Conservation (phyloP, 78 protist genomes). For the Guillardia theta region DNA sequence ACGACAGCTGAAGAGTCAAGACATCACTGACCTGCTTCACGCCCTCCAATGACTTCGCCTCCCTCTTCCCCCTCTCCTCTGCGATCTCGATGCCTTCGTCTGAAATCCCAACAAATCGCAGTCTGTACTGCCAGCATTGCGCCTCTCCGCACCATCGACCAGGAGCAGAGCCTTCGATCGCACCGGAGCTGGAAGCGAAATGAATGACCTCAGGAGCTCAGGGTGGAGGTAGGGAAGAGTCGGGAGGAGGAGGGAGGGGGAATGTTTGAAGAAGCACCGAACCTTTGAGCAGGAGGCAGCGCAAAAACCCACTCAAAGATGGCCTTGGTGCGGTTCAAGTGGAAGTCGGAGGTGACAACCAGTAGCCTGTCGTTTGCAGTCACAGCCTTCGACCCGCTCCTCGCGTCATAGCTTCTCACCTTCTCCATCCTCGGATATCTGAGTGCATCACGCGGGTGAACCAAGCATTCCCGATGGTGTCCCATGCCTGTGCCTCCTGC, state of each 20-base stretch:
- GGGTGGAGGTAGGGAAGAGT: neutral
- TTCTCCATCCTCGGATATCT: neutral
- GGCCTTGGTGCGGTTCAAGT: neutral
- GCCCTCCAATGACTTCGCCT: neutral
- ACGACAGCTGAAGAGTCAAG: neutral
- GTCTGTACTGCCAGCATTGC: neutral
- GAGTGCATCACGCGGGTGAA: neutral
- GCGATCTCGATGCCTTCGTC: neutral
- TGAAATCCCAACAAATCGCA: neutral
- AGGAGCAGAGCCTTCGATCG: neutral
- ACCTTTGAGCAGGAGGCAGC: neutral
- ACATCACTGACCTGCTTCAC: neutral
- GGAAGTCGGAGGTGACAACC: neutral
- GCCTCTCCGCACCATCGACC: neutral
- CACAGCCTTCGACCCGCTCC: too few relatives aligned
- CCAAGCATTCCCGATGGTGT: conserved; percentile 12
- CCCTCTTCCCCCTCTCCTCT: neutral
- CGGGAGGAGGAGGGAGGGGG: too few relatives aligned
- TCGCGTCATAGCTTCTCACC: too few relatives aligned
- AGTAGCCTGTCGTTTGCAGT: neutral
- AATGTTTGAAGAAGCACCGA: too few relatives aligned
- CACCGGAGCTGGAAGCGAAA: neutral
- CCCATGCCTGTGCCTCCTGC: neutral
- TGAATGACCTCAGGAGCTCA: neutral
- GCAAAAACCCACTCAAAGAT: neutral